phyloP scores from a whole-genome alignment of 768 basidiomycete genomes.

The Trametopsis cervina region DNA sequence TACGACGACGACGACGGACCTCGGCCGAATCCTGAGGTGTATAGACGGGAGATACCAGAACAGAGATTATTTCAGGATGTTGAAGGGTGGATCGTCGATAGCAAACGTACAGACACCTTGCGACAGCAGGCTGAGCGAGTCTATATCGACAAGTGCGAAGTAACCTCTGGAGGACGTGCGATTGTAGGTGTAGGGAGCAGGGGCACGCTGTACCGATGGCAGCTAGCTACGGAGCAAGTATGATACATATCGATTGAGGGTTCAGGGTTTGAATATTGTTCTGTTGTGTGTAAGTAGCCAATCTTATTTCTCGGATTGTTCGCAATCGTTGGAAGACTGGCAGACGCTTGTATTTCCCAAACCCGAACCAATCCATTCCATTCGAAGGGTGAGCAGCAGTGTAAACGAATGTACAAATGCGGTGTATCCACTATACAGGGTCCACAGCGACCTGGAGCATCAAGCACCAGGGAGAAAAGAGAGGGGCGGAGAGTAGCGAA shows the following conservation, averaged over 20 bases:
- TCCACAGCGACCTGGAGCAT: background rate
- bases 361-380: constrained; percentile 13
- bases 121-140: constrained; percentile 2
- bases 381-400: constrained; percentile 2
- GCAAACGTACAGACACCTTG: background rate
- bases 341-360: constrained; percentile 1
- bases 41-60: background rate
- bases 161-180: constrained; percentile 16
- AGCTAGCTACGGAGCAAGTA: background rate
- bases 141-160: constrained; percentile 15
- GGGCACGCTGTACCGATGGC: constrained; percentile 19
- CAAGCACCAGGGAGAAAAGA: constrained; percentile 5
- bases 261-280: no score
- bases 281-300: no score
- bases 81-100: constrained; percentile 19
- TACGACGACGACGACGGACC: constrained; percentile 17
- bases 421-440: background rate
- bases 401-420: constrained; percentile 5
- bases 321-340: no score
- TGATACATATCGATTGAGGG: no score
- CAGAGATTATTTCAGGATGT: constrained; percentile 12
- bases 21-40: background rate
- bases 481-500: background rate
- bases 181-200: constrained; percentile 16
- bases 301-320: no score